Percentiles rank a stretch among this genome's conserved stretches.
Conservation (phyloP, 1,284 basidiomycete species). For the Xerocomus alliaceus region DNA sequence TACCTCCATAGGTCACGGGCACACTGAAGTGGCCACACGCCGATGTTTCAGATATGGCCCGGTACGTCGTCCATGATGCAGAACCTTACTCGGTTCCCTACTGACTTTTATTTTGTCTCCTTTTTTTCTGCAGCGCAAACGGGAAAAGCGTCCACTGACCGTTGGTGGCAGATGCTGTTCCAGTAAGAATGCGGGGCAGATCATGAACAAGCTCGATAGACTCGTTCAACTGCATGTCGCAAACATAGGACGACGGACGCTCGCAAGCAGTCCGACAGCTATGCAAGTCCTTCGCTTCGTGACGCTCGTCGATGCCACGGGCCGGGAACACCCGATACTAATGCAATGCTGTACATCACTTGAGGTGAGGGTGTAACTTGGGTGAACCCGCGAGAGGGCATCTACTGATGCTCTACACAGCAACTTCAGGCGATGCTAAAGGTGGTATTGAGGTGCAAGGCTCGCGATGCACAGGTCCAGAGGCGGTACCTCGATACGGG, state of each 20-base stretch:
- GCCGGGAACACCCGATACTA: conserved; percentile 32
- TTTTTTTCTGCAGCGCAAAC: conserved; percentile 22
- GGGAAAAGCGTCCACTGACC: conserved; percentile 15
- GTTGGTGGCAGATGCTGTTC: conserved; percentile 7
- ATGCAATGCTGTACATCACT: conserved; percentile 37
- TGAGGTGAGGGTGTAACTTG: conserved; percentile 25
- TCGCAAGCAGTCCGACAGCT: conserved; percentile 26
- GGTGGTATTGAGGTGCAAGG: conserved; percentile 25
- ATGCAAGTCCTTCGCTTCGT: conserved; percentile 30
- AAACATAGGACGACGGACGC: conserved; percentile 17
- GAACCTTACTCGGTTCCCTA: background rate
- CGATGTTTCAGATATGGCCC: conserved; percentile 17
- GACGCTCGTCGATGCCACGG: conserved; percentile 34
- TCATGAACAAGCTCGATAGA: conserved; percentile 28
- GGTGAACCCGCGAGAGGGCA: no score
- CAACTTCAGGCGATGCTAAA: conserved; percentile 30
- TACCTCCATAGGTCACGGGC: background rate
- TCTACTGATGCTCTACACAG: no score
- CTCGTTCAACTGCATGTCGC: conserved; percentile 30
- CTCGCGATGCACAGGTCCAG: conserved; percentile 31
- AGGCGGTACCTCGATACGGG: conserved; percentile 33
- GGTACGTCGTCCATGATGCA: conserved; percentile 13
- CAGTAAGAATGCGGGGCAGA: conserved; percentile 23
- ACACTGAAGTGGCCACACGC: background rate
- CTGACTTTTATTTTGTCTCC: background rate